These are phyloP conservation scores for Stellera chamaejasme DNA, from an alignment of 345 rosid species.

Conservation along the genomic window DNA sequence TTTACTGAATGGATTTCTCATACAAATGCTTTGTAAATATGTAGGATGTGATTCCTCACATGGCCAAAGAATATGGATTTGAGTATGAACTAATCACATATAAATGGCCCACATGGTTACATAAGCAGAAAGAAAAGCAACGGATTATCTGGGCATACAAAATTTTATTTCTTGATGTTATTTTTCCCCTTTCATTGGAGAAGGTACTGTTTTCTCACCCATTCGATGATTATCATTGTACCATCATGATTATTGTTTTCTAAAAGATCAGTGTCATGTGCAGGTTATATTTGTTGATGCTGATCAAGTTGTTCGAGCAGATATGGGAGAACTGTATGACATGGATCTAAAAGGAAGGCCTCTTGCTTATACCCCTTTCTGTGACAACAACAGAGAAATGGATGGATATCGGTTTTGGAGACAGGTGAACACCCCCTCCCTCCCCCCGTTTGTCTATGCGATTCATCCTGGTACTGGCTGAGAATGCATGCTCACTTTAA, in stretches of 20 bases:
- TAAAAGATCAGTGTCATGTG: slow-evolving; percentile 3
- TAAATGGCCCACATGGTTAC: slow-evolving; percentile 99
- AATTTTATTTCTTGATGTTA: slow-evolving; percentile 94
- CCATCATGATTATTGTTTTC: no score
- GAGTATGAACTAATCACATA: slow-evolving; percentile 89
- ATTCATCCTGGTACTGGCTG: slow-evolving; percentile 1
- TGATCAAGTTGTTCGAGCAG: slow-evolving; percentile 90
- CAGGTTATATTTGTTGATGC: slow-evolving; percentile 99
- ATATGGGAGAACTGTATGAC: slow-evolving; percentile 98
- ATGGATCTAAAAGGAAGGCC: slow-evolving; percentile 97
- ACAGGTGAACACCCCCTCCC: slow-evolving; percentile 40
- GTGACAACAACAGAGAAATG: slow-evolving; percentile 97
- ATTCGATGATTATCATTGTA: background rate
- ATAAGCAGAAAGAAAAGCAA: slow-evolving; percentile 98
- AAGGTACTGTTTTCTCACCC: slow-evolving; percentile 40
- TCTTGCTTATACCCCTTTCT: slow-evolving; percentile 95
- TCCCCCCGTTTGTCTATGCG: background rate
- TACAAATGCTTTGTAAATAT: slow-evolving; percentile 14
- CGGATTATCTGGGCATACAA: slow-evolving; percentile 98
- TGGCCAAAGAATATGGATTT: slow-evolving; percentile 91
- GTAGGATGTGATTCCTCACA: slow-evolving; percentile 95
- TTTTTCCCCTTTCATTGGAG: slow-evolving; percentile 90
- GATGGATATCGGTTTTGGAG: slow-evolving; percentile 98
- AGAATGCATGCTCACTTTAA: no score
- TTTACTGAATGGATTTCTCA: slow-evolving; percentile 7